Evolutionary conservation across 495 filamentous ascomycete genomes (phyloP), one percentile per base, ranked within the genome.

Genomic region (Bacidia rubella): DNA sequence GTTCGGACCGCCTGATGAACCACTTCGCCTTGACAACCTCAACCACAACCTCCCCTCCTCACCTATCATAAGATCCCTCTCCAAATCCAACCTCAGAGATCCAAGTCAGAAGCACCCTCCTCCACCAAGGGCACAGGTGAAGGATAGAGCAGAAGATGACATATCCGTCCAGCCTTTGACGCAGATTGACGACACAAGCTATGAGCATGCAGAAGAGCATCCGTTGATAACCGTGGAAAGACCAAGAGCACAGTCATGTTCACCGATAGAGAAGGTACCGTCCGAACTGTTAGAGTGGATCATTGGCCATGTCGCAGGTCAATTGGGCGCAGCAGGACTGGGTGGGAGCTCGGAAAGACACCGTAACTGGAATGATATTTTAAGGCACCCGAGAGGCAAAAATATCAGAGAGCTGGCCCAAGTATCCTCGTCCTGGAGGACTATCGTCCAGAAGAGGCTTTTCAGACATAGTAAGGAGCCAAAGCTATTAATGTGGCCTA

Each of bases 261-360:
- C 24, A 20, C 51, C 57, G 15, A 54, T 62, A n/a, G 50, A 56
- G 21, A 66, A 77, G 51, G 69, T 87, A 10, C 83, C 83, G 17
- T 70, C 74, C 48, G 83, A 87, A 62, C 84, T 87, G 46, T 79
- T 85, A 60, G 82, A 86, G 56, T 74, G 71, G 39, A 81, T 87
- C 43, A 67, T 85, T 7, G 81, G 85, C 58, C 74, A 82, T 59
- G 62, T 87, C 12, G 82, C 82, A 46, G 83, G 83, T 10, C 78
- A 80, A 43, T 72, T 81, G 3, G 72, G 75, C 15, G 77, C 79
- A 2, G 68, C 79, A 1, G 68, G 74, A 29, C 78, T 76, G 43
- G 59, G 65, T 32, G 69, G 70, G 3, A 67, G 68, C 1, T 68
- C 67, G 52, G 66, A 75, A 41, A 69, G 70, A 15, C 62, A 68